phyloP scores from a whole-genome alignment of 1,284 basidiomycete species.

The Cryptococcus deneoformans region DNA sequence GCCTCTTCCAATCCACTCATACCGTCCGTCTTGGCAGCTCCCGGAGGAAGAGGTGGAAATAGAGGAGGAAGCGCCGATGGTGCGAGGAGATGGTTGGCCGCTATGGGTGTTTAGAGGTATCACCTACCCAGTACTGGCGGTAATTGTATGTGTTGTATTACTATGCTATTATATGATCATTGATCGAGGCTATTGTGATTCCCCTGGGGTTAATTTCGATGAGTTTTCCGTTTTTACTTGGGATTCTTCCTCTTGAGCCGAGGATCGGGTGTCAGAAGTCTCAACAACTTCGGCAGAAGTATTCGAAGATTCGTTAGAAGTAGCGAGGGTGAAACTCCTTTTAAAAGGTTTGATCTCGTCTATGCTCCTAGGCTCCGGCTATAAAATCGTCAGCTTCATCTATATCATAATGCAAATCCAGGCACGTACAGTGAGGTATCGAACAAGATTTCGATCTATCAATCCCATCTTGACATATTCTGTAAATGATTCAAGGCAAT shows the following conservation, averaged over 20 bases:
- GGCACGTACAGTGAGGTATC: slow-evolving; percentile 6
- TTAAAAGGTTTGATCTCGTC: background rate
- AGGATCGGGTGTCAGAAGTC: background rate
- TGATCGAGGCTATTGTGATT: too few relatives aligned
- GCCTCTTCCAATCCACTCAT: slow-evolving; percentile 42
- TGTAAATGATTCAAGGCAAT: slow-evolving; percentile 5
- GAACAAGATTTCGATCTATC: slow-evolving; percentile 7
- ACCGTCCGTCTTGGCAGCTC: slow-evolving; percentile 33
- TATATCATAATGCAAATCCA: background rate
- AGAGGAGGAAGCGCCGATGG: slow-evolving; percentile 32
- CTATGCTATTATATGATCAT: background rate
- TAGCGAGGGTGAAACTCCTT: background rate
- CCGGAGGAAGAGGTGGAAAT: slow-evolving; percentile 8
- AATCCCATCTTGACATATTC: slow-evolving; percentile 10
- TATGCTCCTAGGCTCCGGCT: background rate
- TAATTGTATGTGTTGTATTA: background rate
- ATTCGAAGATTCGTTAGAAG: too few relatives aligned
- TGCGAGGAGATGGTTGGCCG: slow-evolving; percentile 40
- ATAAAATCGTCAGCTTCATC: background rate
- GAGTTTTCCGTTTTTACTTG: too few relatives aligned
- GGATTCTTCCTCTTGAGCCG: background rate
- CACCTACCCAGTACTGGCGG: background rate
- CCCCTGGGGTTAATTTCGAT: too few relatives aligned
- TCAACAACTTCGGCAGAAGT: too few relatives aligned
- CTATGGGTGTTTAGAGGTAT: slow-evolving; percentile 37